These are phyloP conservation scores for Phytophthora multivora DNA, from an alignment of 352 stramenopile species.

Conservation along the genomic window DNA sequence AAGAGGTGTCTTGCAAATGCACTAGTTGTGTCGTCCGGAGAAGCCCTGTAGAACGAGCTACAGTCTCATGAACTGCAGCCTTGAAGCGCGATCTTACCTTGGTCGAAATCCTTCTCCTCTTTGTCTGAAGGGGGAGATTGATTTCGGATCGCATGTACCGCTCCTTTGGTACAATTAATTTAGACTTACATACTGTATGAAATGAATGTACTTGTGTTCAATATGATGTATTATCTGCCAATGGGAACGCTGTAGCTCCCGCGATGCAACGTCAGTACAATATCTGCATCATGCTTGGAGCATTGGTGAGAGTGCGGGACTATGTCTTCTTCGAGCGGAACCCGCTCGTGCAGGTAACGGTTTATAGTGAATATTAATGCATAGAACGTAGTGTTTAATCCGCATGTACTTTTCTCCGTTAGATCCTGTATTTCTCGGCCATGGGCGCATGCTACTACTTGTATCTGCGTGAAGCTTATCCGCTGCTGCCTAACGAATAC, in stretches of 20 bases:
- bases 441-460: constrained; percentile 72
- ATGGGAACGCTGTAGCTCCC: constrained; percentile 7
- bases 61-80: background rate
- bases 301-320: constrained; percentile 41
- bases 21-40: background rate
- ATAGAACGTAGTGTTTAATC: background rate
- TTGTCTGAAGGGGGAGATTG: constrained; percentile 30
- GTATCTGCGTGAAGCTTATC: constrained; percentile 72
- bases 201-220: background rate
- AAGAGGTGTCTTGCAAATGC: background rate
- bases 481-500: constrained; percentile 67
- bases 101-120: constrained; percentile 35
- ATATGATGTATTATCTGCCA: constrained; percentile 8
- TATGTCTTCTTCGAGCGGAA: constrained; percentile 76
- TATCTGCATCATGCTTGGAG: constrained; percentile 22
- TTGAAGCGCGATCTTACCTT: constrained; percentile 38
- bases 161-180: constrained; percentile 12
- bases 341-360: constrained; percentile 65
- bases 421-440: constrained; percentile 82
- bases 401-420: constrained; percentile 4
- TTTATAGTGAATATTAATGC: background rate
- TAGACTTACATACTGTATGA: background rate
- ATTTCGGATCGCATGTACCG: constrained; percentile 26
- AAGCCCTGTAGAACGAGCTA: background rate
- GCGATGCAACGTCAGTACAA: constrained; percentile 7